Evolutionary conservation across 2,329 filamentous ascomycete genomes (phyloP).

Genomic region (Paracamarosporium sp.): DNA sequence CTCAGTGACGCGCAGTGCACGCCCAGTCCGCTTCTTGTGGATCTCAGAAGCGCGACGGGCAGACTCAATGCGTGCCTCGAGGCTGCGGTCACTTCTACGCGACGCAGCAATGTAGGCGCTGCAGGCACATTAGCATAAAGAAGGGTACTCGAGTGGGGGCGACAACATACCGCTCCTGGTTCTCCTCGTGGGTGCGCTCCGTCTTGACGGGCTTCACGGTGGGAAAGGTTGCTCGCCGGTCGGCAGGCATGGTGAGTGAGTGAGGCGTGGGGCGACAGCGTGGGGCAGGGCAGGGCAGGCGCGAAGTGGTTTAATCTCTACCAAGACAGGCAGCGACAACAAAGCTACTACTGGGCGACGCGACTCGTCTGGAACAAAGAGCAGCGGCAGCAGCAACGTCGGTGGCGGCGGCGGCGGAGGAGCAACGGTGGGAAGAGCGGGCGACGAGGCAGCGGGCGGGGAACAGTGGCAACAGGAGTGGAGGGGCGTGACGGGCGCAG

Average conservation of each 20-base stretch:
- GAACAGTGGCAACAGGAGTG: conserved; percentile 31
- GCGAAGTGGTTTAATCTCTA: neutral
- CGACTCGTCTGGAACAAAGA: neutral
- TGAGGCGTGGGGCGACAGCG: conserved; percentile 9
- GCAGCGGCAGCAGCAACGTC: conserved; percentile 6
- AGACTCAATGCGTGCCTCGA: conserved; percentile 88
- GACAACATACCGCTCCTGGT: conserved; percentile 69
- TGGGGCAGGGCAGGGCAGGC: conserved; percentile 16
- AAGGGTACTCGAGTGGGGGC: neutral
- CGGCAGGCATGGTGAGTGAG: conserved; percentile 47
- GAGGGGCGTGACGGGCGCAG: conserved; percentile 27
- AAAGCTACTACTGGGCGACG: neutral
- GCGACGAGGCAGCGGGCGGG: conserved; percentile 20
- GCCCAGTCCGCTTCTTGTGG: conserved; percentile 86
- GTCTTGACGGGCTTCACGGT: conserved; percentile 62
- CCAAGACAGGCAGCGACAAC: neutral
- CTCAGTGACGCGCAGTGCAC: conserved; percentile 80
- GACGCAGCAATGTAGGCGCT: conserved; percentile 94
- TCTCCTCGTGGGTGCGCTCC: conserved; percentile 79
- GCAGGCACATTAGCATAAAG: conserved; percentile 16
- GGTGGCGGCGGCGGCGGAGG: conserved; percentile 25
- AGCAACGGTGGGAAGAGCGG: conserved; percentile 1
- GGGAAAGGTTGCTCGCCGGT: conserved; percentile 40
- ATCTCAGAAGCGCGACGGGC: conserved; percentile 88
- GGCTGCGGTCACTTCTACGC: conserved; percentile 80